Conservation (phyloP, 2,329 filamentous ascomycete species). For the Epichloe sp. region DNA sequence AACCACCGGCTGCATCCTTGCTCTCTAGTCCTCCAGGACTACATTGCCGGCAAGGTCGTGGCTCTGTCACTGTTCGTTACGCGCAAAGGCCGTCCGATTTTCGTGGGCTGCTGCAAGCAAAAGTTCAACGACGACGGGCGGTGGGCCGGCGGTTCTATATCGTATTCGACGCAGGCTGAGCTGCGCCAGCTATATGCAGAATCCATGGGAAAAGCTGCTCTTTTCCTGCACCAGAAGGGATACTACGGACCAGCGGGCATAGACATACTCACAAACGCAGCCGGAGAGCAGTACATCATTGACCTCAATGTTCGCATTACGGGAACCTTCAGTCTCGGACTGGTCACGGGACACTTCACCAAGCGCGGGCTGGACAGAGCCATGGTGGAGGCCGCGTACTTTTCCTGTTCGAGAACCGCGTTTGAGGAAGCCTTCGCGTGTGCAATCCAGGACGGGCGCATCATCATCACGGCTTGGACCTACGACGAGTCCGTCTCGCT, state of each 20-base stretch:
- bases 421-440: conserved; percentile 2
- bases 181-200: too few relatives aligned
- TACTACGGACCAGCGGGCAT: conserved; percentile 4
- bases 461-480: conserved; percentile 4
- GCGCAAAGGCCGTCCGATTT: too few relatives aligned
- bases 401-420: conserved; percentile 1
- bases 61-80: background rate
- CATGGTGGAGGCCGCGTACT: conserved; percentile 1
- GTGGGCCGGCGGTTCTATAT: too few relatives aligned
- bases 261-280: conserved; percentile 1
- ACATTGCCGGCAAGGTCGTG: background rate
- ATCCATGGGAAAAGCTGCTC: too few relatives aligned
- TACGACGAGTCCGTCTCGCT: conserved; percentile 1
- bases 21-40: conserved; percentile 3
- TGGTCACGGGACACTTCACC: conserved; percentile 3
- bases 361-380: conserved; percentile 1
- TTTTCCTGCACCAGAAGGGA: background rate
- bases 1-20: conserved; percentile 3
- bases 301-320: conserved; percentile 5
- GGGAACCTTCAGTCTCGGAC: conserved; percentile 1
- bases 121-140: too few relatives aligned
- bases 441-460: conserved; percentile 1
- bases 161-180: too few relatives aligned
- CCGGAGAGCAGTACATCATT: conserved; percentile 2
- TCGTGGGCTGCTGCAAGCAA: too few relatives aligned